phyloP scores from a whole-genome alignment of 179 eudicot species.

The Silene coronaria region DNA sequence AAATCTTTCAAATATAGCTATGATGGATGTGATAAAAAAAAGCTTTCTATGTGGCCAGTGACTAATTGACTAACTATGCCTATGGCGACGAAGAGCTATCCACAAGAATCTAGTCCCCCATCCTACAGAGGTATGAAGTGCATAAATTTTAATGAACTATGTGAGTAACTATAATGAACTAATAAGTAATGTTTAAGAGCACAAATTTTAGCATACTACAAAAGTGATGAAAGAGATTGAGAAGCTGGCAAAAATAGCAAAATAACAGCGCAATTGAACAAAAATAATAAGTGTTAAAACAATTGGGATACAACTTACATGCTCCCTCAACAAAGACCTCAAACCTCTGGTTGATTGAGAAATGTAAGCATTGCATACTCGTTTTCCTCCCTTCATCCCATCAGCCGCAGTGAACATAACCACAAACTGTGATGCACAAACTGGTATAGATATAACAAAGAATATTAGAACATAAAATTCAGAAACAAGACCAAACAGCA shows the following conservation, averaged over 20 bases:
- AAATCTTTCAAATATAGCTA: background rate
- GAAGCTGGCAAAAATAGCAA: background rate
- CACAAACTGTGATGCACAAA: constrained; percentile 77
- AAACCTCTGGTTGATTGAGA: constrained; percentile 84
- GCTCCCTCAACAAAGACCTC: constrained; percentile 77
- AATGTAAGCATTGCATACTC: constrained; percentile 63
- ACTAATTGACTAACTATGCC: no score
- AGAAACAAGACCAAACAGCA: background rate
- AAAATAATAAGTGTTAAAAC: background rate
- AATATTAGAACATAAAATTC: constrained; percentile 17
- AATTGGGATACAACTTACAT: constrained; percentile 49
- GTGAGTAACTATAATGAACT: background rate
- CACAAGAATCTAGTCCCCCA: background rate
- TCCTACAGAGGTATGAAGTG: background rate
- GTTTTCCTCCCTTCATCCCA: constrained; percentile 42
- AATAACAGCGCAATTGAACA: background rate
- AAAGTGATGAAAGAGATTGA: background rate
- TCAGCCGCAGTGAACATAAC: constrained; percentile 65
- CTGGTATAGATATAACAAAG: constrained; percentile 34
- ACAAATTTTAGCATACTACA: constrained; percentile 1
- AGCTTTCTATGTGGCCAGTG: background rate
- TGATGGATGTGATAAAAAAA: background rate
- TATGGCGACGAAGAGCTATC: background rate
- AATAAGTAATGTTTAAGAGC: background rate
- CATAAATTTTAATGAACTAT: no score